Base-by-base conservation (phyloP, 108 stramenopile species). In the Cyclostephanos tholiformis region DNA sequence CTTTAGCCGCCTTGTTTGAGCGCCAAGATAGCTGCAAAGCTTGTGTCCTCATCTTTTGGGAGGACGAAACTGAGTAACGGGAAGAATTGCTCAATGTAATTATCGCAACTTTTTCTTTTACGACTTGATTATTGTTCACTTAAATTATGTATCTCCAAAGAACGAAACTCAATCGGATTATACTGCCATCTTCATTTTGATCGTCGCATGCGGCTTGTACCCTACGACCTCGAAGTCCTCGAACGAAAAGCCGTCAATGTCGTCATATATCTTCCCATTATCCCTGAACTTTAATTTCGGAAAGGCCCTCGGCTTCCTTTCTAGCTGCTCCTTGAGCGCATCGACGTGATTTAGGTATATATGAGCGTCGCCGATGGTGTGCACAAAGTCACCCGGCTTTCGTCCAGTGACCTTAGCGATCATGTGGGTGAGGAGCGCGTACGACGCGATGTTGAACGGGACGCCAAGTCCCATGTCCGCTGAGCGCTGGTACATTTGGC, bases 121-220 rank as follows among this genome's bases (percentile, higher is more conserved):
- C n/a, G n/a, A n/a, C n/a, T n/a, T n/a, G n/a, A n/a, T n/a, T n/a
- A 41, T 12, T 9, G 41, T 41, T 41, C 41, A 10, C 41, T 41
- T 41, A 41, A 10, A n/a, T n/a, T 41, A 12, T 12, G 12, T 9
- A 12, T 9, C 41, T 7, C 8, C 12, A 41, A 41, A 41, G 8
- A 41, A 9, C 41, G 41, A 41, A 1, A 12, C 41, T 10, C 41
- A 4, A 9, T 14, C 3, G 0, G 14, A 60, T 83, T 60, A 99
- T 7, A 99, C 99, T 16, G 99, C 98, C 99, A 99, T 99, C 72
- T 99, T 87, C 99, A 99, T 99, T 76, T 96, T 87, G 83, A 99
- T 97, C 39, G 89, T 82, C 74, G 88, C 88, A 64, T 96, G 85
- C 8, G 98, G 98, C 49, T 91, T 82, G 89, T 99, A 99, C 20